phyloP scores from a whole-genome alignment of 2,329 filamentous ascomycete genomes.

The Trichoderma oligosporum region DNA sequence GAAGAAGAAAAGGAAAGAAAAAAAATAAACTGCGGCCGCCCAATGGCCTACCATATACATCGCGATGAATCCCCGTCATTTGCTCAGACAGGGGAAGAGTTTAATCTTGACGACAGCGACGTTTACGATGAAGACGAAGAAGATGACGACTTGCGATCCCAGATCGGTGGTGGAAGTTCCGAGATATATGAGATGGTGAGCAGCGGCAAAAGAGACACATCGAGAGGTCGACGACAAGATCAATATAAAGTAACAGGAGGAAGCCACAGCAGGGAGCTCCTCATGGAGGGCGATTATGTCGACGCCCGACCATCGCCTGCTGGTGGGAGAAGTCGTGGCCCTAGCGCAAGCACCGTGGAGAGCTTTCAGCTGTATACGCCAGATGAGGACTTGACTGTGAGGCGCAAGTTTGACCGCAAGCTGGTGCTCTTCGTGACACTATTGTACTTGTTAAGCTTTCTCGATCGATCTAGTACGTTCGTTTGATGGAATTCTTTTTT shows the following conservation, averaged over 20 bases:
- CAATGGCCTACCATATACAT: conserved; percentile 26
- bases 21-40: no score
- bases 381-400: conserved; percentile 69
- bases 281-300: conserved; percentile 24
- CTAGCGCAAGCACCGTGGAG: conserved; percentile 33
- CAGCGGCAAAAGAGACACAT: conserved; percentile 18
- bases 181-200: conserved; percentile 37
- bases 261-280: conserved; percentile 21
- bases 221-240: conserved; percentile 18
- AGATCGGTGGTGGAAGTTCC: conserved; percentile 28
- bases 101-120: conserved; percentile 34
- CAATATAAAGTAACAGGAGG: conserved; percentile 15
- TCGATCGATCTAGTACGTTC: conserved; percentile 75
- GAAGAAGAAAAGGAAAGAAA: no score
- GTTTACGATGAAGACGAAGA: conserved; percentile 22
- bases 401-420: conserved; percentile 70
- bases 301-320: conserved; percentile 21
- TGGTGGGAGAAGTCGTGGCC: conserved; percentile 16
- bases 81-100: conserved; percentile 39
- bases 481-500: background rate
- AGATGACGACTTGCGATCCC: conserved; percentile 32
- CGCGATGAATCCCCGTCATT: conserved; percentile 35
- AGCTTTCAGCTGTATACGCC: conserved; percentile 46
- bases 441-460: conserved; percentile 78
- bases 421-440: conserved; percentile 78